Base-by-base conservation (phyloP, 2,329 filamentous ascomycete species). In the Dothidotthia symphoricarpi region DNA sequence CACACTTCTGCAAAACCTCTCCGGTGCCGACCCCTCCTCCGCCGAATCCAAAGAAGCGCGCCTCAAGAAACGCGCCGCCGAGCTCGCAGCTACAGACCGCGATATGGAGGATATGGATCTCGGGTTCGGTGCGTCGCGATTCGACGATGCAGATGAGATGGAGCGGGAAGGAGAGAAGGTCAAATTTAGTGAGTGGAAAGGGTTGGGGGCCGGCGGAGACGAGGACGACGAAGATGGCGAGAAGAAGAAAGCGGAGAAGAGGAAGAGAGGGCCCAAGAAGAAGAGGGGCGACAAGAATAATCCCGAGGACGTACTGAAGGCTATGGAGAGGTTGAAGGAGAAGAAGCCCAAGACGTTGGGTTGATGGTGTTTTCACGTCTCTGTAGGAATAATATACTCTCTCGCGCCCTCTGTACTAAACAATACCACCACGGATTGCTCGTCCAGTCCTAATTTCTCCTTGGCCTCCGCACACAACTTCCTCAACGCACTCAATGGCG, bases 101-200 rank as follows among this genome's bases (percentile, higher is more conserved):
- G 91, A 97, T 62, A 81, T 89, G 31, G 83, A 91, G 40, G 91
- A 98, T 68, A 78, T 98, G 69, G 93, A 98, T 59, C 80, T 97
- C 75, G 91, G 90, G 43, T 97, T 98, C 59, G 93, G 93, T 24
- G 87, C 83, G 14, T 93, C 85, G 59, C 78, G 91, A 17, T 84
- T 88, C 57, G 89, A 87, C 36, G 93, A 96, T 57, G 89, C 90
- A 33, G 90, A 90, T 43, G 90, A 95, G 48, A 78, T 85, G 48
- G 86, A 89, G 27, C 62, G 71, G 69, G 61, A 74, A 9, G 68
- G 66, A 0, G 61, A 72, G 28, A 81, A 77, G 51, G 70, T 88
- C 47, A 87, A 86, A 69, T 66, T 90, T 37, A 81, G 80, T 26
- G 71, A 80, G 55, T 87, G 86, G 73, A 74, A 70, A 36, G 71